Conservation (phyloP, 495 filamentous ascomycete species). For the Daldinia bambusicola region DNA sequence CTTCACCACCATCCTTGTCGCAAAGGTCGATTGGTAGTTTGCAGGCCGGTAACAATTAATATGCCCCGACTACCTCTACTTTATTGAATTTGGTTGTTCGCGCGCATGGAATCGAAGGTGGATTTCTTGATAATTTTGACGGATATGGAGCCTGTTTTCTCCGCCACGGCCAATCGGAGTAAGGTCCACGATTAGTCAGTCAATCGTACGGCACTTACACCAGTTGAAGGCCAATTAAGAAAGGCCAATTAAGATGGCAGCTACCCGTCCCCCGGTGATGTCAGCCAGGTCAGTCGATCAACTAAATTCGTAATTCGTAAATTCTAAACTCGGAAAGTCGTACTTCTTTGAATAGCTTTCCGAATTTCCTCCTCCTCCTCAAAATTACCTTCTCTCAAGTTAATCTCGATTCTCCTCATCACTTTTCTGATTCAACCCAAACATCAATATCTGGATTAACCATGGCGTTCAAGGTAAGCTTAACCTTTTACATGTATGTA, state of each 20-base stretch:
- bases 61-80: too few species aligned
- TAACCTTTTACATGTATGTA: neutral
- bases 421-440: too few species aligned
- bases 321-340: neutral
- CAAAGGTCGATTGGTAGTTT: slow-evolving; percentile 1
- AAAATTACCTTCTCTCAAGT: neutral
- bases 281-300: slow-evolving; percentile 49
- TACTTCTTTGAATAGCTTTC: neutral
- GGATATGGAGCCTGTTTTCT: slow-evolving; percentile 48
- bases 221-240: slow-evolving; percentile 22
- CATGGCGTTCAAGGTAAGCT: slow-evolving; percentile 62
- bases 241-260: slow-evolving; percentile 24
- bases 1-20: slow-evolving; percentile 81
- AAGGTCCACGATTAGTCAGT: slow-evolving; percentile 10
- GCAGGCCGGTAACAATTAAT: neutral
- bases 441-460: neutral
- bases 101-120: slow-evolving; percentile 4
- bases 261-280: slow-evolving; percentile 40
- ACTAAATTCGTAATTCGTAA: slow-evolving; percentile 14
- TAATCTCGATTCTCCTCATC: too few species aligned
- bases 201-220: slow-evolving; percentile 30
- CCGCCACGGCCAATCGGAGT: slow-evolving; percentile 43
- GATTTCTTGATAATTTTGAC: slow-evolving; percentile 40
- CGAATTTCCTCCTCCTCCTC: neutral
- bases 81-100: slow-evolving; percentile 13